A percentile compares a stretch with the other conserved stretches of the same genome.
phyloP scores from a whole-genome alignment of 495 filamentous ascomycete genomes.

The Neurospora sp. region DNA sequence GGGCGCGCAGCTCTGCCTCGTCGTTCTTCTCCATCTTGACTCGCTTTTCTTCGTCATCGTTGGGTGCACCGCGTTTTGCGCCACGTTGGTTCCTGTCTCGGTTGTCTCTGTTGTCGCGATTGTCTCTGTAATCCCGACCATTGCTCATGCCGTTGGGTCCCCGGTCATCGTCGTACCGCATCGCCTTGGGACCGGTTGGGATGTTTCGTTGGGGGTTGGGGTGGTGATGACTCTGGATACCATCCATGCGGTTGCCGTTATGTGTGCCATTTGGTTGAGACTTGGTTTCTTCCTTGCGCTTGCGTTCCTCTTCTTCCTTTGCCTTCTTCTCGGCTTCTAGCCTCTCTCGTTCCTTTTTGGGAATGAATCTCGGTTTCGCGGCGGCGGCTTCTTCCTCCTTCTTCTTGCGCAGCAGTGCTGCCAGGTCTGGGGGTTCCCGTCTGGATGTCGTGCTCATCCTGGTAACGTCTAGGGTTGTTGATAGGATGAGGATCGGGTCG shows the following conservation, averaged over 20 bases:
- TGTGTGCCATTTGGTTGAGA: not conserved
- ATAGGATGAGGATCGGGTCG: not conserved
- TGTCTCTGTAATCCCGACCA: slow-evolving; percentile 44
- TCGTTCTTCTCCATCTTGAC: slow-evolving; percentile 59
- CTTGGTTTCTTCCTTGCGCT: slow-evolving; percentile 41
- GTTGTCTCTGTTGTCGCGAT: slow-evolving; percentile 16
- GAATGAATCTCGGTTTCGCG: slow-evolving; percentile 81
- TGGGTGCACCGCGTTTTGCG: slow-evolving; percentile 19
- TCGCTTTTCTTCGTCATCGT: slow-evolving; percentile 43
- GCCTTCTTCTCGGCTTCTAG: slow-evolving; percentile 74
- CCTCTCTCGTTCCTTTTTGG: slow-evolving; percentile 80
- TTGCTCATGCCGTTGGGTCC: slow-evolving; percentile 32
- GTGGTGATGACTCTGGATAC: slow-evolving; percentile 5
- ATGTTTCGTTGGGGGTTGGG: slow-evolving; percentile 28
- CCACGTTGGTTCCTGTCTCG: slow-evolving; percentile 24
- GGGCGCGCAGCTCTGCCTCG: slow-evolving; percentile 64
- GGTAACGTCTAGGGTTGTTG: not conserved
- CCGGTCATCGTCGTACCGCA: slow-evolving; percentile 43
- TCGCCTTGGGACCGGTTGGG: slow-evolving; percentile 73
- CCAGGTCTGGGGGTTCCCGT: slow-evolving; percentile 35
- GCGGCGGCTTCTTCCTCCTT: slow-evolving; percentile 36
- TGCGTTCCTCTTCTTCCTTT: slow-evolving; percentile 71
- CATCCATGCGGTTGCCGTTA: slow-evolving; percentile 10
- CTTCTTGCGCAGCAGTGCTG: slow-evolving; percentile 37
- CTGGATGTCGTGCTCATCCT: slow-evolving; percentile 11